phyloP scores from a whole-genome alignment of 805 yeast species.

The Lachancea sp. region DNA sequence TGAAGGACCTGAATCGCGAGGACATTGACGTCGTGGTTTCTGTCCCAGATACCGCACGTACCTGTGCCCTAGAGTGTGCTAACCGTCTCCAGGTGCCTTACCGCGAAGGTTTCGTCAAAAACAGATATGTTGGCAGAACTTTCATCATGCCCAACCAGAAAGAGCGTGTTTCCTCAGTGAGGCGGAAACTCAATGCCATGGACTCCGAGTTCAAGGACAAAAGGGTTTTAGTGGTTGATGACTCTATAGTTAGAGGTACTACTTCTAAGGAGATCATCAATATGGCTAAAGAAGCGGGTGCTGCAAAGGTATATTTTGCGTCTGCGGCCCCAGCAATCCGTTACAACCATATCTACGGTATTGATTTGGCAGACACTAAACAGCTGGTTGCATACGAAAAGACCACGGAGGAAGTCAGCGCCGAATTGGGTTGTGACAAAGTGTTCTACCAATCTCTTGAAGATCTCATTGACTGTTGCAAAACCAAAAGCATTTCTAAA shows the following conservation, averaged over 20 bases:
- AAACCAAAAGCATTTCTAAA: slow-evolving; percentile 38
- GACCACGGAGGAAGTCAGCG: slow-evolving; percentile 66
- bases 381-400: slow-evolving; percentile 86
- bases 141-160: slow-evolving; percentile 98
- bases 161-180: slow-evolving; percentile 87
- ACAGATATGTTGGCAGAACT: slow-evolving; percentile 94
- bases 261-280: slow-evolving; percentile 92
- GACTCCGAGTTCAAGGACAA: slow-evolving; percentile 81
- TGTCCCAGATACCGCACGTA: slow-evolving; percentile 97
- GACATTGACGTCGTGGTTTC: slow-evolving; percentile 93
- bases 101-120: slow-evolving; percentile 95
- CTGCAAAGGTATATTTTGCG: slow-evolving; percentile 89
- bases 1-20: slow-evolving; percentile 40
- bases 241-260: slow-evolving; percentile 95
- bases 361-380: slow-evolving; percentile 91
- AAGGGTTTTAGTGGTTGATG: slow-evolving; percentile 87
- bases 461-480: slow-evolving; percentile 78
- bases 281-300: slow-evolving; percentile 99
- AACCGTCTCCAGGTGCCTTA: slow-evolving; percentile 73
- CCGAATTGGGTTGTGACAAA: slow-evolving; percentile 79
- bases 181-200: slow-evolving; percentile 95
- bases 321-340: slow-evolving; percentile 98
- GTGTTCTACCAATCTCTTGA: slow-evolving; percentile 83
- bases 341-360: slow-evolving; percentile 92
- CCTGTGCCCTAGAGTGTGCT: slow-evolving; percentile 89